Percentiles rank a stretch among this genome's conserved stretches.
phyloP scores from a whole-genome alignment of 148 eudicot species.

The Arbutus unedo region DNA sequence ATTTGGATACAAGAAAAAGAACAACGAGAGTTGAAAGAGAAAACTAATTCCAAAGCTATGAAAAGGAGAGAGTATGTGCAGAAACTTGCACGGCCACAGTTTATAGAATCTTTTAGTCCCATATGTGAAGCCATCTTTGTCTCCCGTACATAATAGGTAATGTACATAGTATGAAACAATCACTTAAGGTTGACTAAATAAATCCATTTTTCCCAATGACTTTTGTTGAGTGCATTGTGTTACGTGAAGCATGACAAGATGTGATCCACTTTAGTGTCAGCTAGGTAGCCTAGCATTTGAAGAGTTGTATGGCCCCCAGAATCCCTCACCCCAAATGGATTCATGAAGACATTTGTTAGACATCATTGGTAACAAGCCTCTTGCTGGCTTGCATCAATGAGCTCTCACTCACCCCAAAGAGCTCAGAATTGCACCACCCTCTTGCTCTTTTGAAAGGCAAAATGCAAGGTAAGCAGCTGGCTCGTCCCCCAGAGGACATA shows the following conservation, averaged over 20 bases:
- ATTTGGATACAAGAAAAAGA: background rate
- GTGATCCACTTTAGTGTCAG: background rate
- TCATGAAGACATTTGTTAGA: background rate
- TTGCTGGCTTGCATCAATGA: background rate
- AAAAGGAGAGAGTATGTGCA: background rate
- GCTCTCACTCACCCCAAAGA: background rate
- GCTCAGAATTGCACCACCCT: background rate
- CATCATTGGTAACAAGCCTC: background rate
- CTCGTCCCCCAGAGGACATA: background rate
- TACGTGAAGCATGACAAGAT: background rate
- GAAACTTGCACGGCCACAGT: background rate
- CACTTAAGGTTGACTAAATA: background rate
- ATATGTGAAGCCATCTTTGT: conserved; percentile 1
- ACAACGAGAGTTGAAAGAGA: background rate
- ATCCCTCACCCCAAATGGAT: background rate
- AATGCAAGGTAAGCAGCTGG: background rate
- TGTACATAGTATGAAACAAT: background rate
- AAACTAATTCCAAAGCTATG: background rate
- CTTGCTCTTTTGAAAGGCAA: background rate
- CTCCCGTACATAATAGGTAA: background rate
- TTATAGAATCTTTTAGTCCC: background rate
- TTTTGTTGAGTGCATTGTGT: too few species aligned
- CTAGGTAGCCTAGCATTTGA: background rate
- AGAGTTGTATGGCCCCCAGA: background rate
- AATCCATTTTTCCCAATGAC: too few species aligned